Conservation (phyloP, 257 asterid genomes). For the Paraleonurus japonicus region DNA sequence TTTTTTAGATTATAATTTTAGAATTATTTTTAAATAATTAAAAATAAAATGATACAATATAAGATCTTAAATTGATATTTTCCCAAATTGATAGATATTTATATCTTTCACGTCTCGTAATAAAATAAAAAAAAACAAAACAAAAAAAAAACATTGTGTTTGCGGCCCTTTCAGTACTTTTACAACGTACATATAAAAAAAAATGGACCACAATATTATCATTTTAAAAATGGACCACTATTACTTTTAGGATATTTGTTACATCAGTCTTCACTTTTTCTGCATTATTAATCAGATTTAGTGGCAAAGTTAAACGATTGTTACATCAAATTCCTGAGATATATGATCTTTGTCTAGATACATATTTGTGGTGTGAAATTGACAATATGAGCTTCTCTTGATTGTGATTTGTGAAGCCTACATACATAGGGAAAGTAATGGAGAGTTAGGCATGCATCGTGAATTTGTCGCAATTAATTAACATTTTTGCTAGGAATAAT, state of each 20-base stretch:
- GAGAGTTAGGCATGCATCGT: background rate
- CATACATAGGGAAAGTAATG: background rate
- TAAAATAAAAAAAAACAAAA: too few species aligned
- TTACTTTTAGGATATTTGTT: background rate
- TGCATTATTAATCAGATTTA: background rate
- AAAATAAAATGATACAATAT: too few species aligned
- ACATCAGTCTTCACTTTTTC: background rate
- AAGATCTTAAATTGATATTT: too few species aligned
- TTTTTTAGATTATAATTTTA: too few species aligned
- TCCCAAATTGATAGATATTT: too few species aligned
- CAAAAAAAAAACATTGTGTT: too few species aligned
- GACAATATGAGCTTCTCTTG: background rate
- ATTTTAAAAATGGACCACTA: slow-evolving; percentile 26
- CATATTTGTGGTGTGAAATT: background rate
- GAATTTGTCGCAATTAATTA: background rate
- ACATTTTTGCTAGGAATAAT: too few species aligned
- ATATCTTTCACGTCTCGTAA: too few species aligned
- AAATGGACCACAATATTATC: too few species aligned
- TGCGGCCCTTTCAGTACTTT: too few species aligned
- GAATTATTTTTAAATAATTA: too few species aligned
- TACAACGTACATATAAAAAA: too few species aligned
- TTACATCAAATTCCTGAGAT: background rate
- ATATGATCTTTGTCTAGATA: background rate
- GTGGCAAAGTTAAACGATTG: background rate
- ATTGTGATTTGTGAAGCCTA: background rate